These are phyloP conservation scores for Moesziomyces sp. DNA, from an alignment of 1,284 basidiomycete genomes.

Conservation along the genomic window DNA sequence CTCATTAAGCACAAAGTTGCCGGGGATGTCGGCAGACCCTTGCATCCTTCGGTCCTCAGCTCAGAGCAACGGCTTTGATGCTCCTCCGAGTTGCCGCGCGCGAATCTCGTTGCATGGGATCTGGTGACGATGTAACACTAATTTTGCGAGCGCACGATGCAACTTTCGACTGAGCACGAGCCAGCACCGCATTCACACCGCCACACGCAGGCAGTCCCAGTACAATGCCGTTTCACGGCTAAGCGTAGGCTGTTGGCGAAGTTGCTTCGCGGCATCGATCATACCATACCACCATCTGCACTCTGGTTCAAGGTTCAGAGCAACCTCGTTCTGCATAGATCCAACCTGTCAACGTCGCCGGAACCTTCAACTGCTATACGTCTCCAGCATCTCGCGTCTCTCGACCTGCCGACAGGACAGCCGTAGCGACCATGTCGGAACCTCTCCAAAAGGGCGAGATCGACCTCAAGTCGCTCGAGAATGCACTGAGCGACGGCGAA, in stretches of 20 bases:
- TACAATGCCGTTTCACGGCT: not conserved
- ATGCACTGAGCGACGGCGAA: slow-evolving; percentile 36
- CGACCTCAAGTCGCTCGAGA: slow-evolving; percentile 41
- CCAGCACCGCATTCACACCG: not conserved
- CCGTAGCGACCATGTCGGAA: slow-evolving; percentile 33
- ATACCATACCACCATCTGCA: too few relatives aligned
- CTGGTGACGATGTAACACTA: not conserved
- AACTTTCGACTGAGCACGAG: not conserved
- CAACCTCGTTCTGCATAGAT: too few relatives aligned
- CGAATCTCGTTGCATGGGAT: not conserved
- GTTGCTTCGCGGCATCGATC: too few relatives aligned
- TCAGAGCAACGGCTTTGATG: too few relatives aligned
- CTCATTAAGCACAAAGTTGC: not conserved
- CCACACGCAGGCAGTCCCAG: not conserved
- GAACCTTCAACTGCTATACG: too few relatives aligned
- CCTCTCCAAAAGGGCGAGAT: slow-evolving; percentile 44
- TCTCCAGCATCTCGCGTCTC: not conserved
- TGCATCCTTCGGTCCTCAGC: not conserved
- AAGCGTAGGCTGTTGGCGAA: too few relatives aligned
- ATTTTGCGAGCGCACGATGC: not conserved
- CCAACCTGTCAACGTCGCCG: too few relatives aligned
- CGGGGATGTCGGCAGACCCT: not conserved
- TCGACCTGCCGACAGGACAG: not conserved
- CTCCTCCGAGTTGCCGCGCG: not conserved
- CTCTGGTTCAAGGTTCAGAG: too few relatives aligned